A percentile compares a stretch with the other conserved stretches of the same genome.
These are phyloP conservation scores for Didymella keratinophila DNA, from an alignment of 2,329 filamentous ascomycete species.

Conservation along the genomic window DNA sequence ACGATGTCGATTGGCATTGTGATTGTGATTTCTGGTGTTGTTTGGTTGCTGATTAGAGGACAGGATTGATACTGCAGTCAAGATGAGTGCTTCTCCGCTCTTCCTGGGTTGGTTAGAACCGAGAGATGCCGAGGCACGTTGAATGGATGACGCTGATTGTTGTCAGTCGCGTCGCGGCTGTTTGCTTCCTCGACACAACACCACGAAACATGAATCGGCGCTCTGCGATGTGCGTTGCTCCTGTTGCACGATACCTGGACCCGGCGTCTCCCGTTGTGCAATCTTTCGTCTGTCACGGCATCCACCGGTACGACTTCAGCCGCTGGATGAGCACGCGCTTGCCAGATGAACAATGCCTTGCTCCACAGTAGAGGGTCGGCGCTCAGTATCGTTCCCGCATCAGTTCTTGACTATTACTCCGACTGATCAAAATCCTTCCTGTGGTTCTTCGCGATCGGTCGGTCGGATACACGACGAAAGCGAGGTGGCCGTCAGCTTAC, in stretches of 20 bases:
- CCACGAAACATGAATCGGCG: neutral
- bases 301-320: neutral
- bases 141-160: conserved; percentile 4
- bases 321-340: neutral
- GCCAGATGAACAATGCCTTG: neutral
- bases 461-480: neutral
- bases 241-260: neutral
- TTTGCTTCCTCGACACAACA: neutral
- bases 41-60: neutral
- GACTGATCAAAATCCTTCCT: neutral
- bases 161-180: neutral
- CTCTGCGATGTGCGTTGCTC: neutral
- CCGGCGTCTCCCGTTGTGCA: neutral
- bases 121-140: conserved; percentile 38
- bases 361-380: neutral
- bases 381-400: neutral
- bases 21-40: neutral
- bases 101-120: conserved; percentile 21
- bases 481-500: conserved; percentile 13
- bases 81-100: conserved; percentile 23
- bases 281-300: neutral
- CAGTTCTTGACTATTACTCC: neutral
- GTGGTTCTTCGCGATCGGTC: neutral
- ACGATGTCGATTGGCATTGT: conserved; percentile 39
- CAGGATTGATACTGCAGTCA: neutral